Evolutionary conservation across 768 basidiomycete genomes (phyloP), one percentile per base, ranked within the genome.

Genomic region (Pisolithus marmoratus): DNA sequence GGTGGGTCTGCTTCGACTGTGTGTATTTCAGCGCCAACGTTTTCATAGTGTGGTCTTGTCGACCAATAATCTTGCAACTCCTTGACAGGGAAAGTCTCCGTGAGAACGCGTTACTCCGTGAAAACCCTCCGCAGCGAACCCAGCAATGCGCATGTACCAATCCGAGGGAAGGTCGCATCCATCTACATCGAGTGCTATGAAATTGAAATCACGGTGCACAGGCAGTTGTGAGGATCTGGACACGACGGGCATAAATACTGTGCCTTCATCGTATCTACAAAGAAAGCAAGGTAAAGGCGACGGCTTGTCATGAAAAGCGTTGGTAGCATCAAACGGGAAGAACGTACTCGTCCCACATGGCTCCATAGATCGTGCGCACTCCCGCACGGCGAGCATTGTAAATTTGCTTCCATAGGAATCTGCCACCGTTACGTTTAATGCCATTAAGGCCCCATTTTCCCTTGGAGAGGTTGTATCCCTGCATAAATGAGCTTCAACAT

Each of bases 131-230:
- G 77, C 84, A 3, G 83, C 84, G 58, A 86, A 80, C 15, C 87
- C 87, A 59, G 77, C 80, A 48, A 90, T 81, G 20, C 88, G 80
- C 85, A 88, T 87, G 63, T 87, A 88, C 90, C 90, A 93, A 69
- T 93, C 90, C 24, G 84, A 70, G 1, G 89, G 88, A 17, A 90
- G 63, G 55, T 87, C 84, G 58, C 82, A 77, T 3, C 88, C 89
- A 58, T 91, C 90, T 54, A 77, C 82, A 58, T 93, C 90, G 17
- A 90, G 74, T 8, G 87, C 84, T 58, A 91, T 66, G 59, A 89
- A 85, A 17, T 72, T 73, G 60, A 73, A 81, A 48, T 74, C 70
- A 17, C 81, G 76, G n/a, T 77, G 76, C 50, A 74, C 70, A 9
- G 90, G 90, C 2, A 90, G 72, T 46, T 77, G 70, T 6, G 76